Conservation (phyloP, 2,329 filamentous ascomycete species). For the Monilinia vaccinii-corymbosi region DNA sequence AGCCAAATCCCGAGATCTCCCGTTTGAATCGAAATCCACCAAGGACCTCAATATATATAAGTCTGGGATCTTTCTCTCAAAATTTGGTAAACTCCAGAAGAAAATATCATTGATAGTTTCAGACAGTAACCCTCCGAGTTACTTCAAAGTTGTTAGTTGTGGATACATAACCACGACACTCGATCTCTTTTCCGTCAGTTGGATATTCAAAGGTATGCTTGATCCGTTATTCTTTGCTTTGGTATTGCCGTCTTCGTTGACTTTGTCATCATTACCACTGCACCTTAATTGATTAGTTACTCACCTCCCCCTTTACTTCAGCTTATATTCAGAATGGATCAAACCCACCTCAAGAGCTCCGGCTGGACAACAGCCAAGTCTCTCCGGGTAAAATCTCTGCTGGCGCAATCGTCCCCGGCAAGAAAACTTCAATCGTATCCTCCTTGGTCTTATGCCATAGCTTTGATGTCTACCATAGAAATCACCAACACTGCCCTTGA, state of each 20-base stretch:
- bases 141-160: not conserved
- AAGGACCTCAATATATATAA: too few species aligned
- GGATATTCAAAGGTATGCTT: not conserved
- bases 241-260: not conserved
- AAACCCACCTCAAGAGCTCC: too few species aligned
- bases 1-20: too few species aligned
- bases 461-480: not conserved
- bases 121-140: not conserved
- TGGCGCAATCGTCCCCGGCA: too few species aligned
- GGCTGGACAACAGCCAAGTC: not conserved
- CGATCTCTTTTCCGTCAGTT: not conserved
- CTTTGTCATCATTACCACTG: not conserved
- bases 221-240: not conserved
- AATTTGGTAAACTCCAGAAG: not conserved
- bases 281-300: not conserved
- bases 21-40: too few species aligned
- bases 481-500: not conserved
- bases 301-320: not conserved
- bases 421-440: not conserved
- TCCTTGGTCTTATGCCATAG: not conserved
- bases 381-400: not conserved
- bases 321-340: not conserved
- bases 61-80: too few species aligned
- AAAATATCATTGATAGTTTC: not conserved
- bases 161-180: not conserved